Evolutionary conservation across 2,329 filamentous ascomycete species (phyloP), one percentile per base, ranked within the genome.

Genomic region (Ceratocystis colombiana): DNA sequence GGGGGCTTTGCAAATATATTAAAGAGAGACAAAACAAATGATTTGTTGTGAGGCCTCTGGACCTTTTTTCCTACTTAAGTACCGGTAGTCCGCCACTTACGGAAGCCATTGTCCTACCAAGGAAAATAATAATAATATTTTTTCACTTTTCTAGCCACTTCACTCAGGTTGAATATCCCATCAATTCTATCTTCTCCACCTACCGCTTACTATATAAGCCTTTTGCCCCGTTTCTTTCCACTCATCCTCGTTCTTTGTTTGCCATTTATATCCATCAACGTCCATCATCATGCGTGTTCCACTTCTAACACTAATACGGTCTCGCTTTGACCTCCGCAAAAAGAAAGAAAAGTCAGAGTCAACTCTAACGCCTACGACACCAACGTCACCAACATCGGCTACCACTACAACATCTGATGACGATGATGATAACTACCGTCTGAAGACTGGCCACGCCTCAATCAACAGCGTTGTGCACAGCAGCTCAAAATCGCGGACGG

Each of bases 311-410:
- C 55, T 59, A 59, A 59, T 59, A 59, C 55, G 55, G 28, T 59
- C 55, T 59, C 28, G 55, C 55, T 59, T 59, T 59, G 55, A 59
- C 55, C 55, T 59, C 55, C 28, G 28, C 12, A 59, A 59, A 59
- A 59, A 59, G 28, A 37, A 59, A 59, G 28, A 59, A 59, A 59
- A 59, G 55, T 10, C 55, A 28, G 55, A 59, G 17, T 59, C 55
- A 17, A n/a, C 30, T 30, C 30, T 37, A 17, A 37, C 55, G 28
- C 55, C 55, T 3, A 59, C 28, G 3, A 59, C 55, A 37, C 55
- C 55, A 0, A 59, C 55, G 15, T 59, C 55, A 8, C 55, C 55
- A 30, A 59, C 55, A 15, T 59, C 55, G n/a, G 55, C 55, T 5
- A 30, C 17, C 2, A 59, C 28, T 37, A n/a, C 55, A 7, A 59